Conservation (phyloP, 768 basidiomycete species). For the Cubamyces sp. region DNA sequence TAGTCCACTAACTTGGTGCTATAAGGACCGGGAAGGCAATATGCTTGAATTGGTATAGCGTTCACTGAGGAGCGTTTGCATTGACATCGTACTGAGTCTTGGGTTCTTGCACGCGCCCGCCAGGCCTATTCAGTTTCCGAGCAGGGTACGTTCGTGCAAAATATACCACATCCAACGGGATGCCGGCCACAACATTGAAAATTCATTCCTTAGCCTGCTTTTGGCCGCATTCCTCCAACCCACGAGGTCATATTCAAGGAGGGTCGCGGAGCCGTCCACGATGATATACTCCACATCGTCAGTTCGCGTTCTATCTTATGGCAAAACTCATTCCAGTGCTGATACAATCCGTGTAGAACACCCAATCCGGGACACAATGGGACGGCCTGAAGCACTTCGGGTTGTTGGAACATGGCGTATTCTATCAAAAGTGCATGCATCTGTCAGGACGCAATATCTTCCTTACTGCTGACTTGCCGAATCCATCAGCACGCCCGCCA, state of each 20-base stretch:
- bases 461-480: neutral
- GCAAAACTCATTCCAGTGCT: neutral
- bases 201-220: slow-evolving; percentile 50
- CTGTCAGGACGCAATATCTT: neutral
- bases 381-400: slow-evolving; percentile 68
- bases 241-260: slow-evolving; percentile 44
- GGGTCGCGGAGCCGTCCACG: slow-evolving; percentile 30
- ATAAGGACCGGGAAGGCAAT: slow-evolving; percentile 55
- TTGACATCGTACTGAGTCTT: slow-evolving; percentile 22
- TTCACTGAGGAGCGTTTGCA: no score
- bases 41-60: slow-evolving; percentile 60
- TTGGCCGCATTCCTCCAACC: slow-evolving; percentile 56
- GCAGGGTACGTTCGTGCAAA: slow-evolving; percentile 45
- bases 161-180: neutral
- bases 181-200: no score
- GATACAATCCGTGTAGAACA: slow-evolving; percentile 50
- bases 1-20: neutral
- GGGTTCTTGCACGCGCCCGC: neutral
- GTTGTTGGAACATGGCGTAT: slow-evolving; percentile 53
- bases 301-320: neutral
- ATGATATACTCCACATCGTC: slow-evolving; percentile 33
- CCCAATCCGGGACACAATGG: slow-evolving; percentile 74
- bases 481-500: slow-evolving; percentile 45
- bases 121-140: slow-evolving; percentile 72
- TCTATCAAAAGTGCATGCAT: slow-evolving; percentile 64